phyloP scores from a whole-genome alignment of 495 filamentous ascomycete species.

The Tuber calosporum region DNA sequence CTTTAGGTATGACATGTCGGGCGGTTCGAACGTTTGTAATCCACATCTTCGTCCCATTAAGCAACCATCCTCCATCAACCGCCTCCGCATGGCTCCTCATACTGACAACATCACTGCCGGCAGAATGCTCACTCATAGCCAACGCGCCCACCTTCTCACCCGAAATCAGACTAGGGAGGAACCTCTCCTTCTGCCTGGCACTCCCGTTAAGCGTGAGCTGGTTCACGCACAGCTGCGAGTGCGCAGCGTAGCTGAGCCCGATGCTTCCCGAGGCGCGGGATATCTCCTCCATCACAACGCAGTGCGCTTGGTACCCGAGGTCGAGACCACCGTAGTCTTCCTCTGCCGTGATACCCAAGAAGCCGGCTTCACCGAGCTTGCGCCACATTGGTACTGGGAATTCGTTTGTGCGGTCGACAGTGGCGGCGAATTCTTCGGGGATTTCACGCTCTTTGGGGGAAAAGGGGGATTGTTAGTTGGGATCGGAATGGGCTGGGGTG shows the following conservation, averaged over 20 bases:
- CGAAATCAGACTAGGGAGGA: slow-evolving; percentile 72
- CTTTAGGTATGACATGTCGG: background rate
- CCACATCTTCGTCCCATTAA: slow-evolving; percentile 98
- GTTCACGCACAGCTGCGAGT: slow-evolving; percentile 95
- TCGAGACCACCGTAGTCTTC: slow-evolving; percentile 85
- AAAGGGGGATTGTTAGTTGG: background rate
- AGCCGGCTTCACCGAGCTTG: slow-evolving; percentile 84
- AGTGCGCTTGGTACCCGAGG: slow-evolving; percentile 96
- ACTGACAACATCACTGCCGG: slow-evolving; percentile 87
- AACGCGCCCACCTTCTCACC: slow-evolving; percentile 80
- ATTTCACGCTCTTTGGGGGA: slow-evolving; percentile 56
- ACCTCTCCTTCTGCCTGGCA: slow-evolving; percentile 65
- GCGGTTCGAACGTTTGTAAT: slow-evolving; percentile 72
- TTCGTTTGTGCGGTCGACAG: slow-evolving; percentile 74
- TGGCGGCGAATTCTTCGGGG: slow-evolving; percentile 69
- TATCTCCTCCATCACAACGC: slow-evolving; percentile 88
- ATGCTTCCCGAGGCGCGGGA: slow-evolving; percentile 66
- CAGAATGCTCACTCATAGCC: slow-evolving; percentile 89
- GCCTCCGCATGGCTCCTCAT: slow-evolving; percentile 75
- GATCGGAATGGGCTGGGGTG: background rate
- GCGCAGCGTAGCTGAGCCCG: slow-evolving; percentile 86
- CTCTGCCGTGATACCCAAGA: slow-evolving; percentile 89
- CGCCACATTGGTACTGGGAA: slow-evolving; percentile 90
- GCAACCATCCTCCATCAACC: slow-evolving; percentile 74
- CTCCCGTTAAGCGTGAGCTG: slow-evolving; percentile 90